Conservation (phyloP, 345 rosid genomes). For the Populus davidiana region DNA sequence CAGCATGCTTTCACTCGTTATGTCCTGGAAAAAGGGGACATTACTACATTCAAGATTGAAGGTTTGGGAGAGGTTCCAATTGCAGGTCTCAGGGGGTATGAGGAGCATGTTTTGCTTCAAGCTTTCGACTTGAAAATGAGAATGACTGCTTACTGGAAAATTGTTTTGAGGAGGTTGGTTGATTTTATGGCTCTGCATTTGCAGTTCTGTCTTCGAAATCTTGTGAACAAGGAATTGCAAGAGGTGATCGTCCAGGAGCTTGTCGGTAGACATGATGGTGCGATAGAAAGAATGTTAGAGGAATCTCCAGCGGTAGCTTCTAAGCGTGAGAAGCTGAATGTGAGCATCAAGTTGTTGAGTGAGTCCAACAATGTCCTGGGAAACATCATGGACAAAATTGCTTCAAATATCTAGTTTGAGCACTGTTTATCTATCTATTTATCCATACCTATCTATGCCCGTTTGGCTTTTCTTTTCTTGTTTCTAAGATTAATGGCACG, state of each 20-base stretch:
- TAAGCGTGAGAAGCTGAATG: too few species aligned
- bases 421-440: too few species aligned
- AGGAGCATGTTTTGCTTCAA: not conserved
- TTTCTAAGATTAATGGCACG: too few species aligned
- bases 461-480: too few species aligned
- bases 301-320: too few species aligned
- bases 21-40: not conserved
- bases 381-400: too few species aligned
- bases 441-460: too few species aligned
- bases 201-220: constrained; percentile 17
- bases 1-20: not conserved
- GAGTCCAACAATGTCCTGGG: too few species aligned
- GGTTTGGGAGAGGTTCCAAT: constrained; percentile 20
- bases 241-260: constrained; percentile 22
- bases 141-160: constrained; percentile 28
- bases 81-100: not conserved
- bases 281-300: too few species aligned
- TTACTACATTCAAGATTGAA: not conserved
- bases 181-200: constrained; percentile 30
- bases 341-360: too few species aligned
- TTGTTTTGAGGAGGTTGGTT: constrained; percentile 28
- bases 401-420: too few species aligned
- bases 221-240: constrained; percentile 22
- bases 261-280: constrained; percentile 5
- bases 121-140: constrained; percentile 13